These are phyloP conservation scores for Lecanicillium sp. DNA, from an alignment of 2,329 filamentous ascomycete species.

Conservation along the genomic window DNA sequence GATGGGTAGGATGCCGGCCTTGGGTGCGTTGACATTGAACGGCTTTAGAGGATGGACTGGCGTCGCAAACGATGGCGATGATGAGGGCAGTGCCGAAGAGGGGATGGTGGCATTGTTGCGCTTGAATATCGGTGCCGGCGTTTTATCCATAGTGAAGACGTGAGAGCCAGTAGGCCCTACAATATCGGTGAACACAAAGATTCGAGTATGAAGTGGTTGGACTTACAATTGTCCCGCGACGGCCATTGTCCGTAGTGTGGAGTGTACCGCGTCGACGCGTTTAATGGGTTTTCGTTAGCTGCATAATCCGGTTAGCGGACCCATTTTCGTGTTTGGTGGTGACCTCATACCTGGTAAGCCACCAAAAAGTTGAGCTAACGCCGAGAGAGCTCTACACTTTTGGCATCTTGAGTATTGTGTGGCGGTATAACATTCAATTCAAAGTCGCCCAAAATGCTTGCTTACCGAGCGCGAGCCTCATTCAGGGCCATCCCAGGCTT, in stretches of 20 bases:
- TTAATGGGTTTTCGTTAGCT: constrained; percentile 26
- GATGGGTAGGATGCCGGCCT: constrained; percentile 73
- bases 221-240: neutral
- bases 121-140: constrained; percentile 30
- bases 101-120: constrained; percentile 23
- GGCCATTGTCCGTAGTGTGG: neutral
- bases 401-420: too few relatives aligned
- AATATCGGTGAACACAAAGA: neutral
- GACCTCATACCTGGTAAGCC: constrained; percentile 20
- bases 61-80: constrained; percentile 84
- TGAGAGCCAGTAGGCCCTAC: neutral
- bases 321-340: constrained; percentile 10
- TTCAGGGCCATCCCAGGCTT: constrained; percentile 6
- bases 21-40: constrained; percentile 44
- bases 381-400: too few relatives aligned
- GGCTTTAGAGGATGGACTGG: constrained; percentile 71
- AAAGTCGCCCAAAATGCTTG: constrained; percentile 1
- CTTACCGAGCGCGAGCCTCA: constrained; percentile 1
- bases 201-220: neutral
- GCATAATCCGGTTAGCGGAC: constrained; percentile 15
- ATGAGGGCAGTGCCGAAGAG: constrained; percentile 66
- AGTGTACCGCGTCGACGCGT: constrained; percentile 28
- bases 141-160: constrained; percentile 27
- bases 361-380: too few relatives aligned
- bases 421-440: too few relatives aligned